phyloP scores from a whole-genome alignment of 202 grass and related monocot genomes.

The Bolboschoenoplectus hybrid region DNA sequence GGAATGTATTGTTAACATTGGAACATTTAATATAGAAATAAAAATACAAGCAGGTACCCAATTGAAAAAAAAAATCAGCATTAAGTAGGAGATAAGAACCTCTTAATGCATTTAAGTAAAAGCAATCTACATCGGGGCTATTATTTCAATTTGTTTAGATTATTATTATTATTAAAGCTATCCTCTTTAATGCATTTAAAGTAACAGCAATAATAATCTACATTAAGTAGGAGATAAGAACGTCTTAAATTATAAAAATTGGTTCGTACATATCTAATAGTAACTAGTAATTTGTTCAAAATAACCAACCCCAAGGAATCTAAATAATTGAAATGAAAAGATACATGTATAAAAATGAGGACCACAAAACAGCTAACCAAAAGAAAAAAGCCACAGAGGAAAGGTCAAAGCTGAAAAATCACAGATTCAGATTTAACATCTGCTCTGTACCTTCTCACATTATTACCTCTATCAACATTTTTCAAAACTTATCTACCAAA shows the following conservation, averaged over 20 bases:
- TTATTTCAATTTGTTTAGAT: background rate
- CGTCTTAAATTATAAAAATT: background rate
- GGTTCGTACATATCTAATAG: background rate
- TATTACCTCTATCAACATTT: background rate
- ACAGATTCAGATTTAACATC: slow-evolving; percentile 21
- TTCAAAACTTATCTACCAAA: background rate
- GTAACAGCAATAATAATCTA: background rate
- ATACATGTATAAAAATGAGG: background rate
- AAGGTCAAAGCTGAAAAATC: slow-evolving; percentile 37
- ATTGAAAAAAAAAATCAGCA: background rate
- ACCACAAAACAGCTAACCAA: slow-evolving; percentile 10
- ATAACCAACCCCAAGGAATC: slow-evolving; percentile 2
- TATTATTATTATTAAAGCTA: background rate
- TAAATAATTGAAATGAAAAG: background rate
- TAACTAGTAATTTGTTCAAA: slow-evolving; percentile 38
- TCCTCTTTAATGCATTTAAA: slow-evolving; percentile 21
- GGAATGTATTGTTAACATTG: background rate
- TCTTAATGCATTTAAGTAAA: too few species aligned
- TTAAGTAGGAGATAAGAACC: too few species aligned
- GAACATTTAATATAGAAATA: background rate
- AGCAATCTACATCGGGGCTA: too few species aligned
- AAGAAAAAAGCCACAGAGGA: slow-evolving; percentile 17
- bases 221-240: background rate
- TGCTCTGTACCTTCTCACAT: background rate
- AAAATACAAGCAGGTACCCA: background rate